phyloP scores from a whole-genome alignment of 495 filamentous ascomycete species.

The Penicillium bovifimosum region DNA sequence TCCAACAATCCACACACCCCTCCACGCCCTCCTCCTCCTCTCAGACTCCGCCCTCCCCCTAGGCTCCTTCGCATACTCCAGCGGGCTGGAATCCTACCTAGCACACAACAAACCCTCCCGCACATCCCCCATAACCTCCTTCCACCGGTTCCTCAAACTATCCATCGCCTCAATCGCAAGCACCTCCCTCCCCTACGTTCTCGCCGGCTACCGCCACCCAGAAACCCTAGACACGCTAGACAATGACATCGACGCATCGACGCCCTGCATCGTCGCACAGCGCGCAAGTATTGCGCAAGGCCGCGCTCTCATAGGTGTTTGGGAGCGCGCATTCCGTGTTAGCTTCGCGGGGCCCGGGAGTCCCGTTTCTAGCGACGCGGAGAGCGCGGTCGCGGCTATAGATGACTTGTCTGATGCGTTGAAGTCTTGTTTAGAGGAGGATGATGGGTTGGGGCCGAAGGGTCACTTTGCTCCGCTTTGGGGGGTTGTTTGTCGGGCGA shows the following conservation, averaged over 20 bases:
- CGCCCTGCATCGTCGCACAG: slow-evolving; percentile 79
- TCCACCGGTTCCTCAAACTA: slow-evolving; percentile 70
- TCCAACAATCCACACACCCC: slow-evolving; percentile 15
- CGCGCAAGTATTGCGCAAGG: slow-evolving; percentile 83
- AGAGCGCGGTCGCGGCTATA: slow-evolving; percentile 22
- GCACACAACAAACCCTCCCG: slow-evolving; percentile 60
- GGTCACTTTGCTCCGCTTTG: slow-evolving; percentile 80
- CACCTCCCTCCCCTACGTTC: slow-evolving; percentile 78
- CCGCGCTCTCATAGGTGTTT: slow-evolving; percentile 78
- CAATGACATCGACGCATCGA: slow-evolving; percentile 79
- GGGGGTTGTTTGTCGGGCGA: slow-evolving; percentile 61
- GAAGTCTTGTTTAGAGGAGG: slow-evolving; percentile 29
- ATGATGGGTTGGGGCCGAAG: slow-evolving; percentile 33
- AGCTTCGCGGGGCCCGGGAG: slow-evolving; percentile 20
- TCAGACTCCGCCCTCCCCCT: slow-evolving; percentile 93
- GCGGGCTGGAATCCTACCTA: slow-evolving; percentile 88
- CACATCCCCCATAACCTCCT: slow-evolving; percentile 38
- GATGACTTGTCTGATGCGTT: slow-evolving; percentile 37
- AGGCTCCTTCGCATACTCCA: slow-evolving; percentile 95
- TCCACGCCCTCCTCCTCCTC: slow-evolving; percentile 82
- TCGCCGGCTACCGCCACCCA: slow-evolving; percentile 67
- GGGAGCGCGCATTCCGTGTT: slow-evolving; percentile 66
- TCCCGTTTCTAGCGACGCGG: slow-evolving; percentile 14
- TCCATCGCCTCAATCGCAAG: slow-evolving; percentile 73
- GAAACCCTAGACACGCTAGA: slow-evolving; percentile 55